Evolutionary conservation across 345 rosid species (phyloP).

Genomic region (Brassica rapa): DNA sequence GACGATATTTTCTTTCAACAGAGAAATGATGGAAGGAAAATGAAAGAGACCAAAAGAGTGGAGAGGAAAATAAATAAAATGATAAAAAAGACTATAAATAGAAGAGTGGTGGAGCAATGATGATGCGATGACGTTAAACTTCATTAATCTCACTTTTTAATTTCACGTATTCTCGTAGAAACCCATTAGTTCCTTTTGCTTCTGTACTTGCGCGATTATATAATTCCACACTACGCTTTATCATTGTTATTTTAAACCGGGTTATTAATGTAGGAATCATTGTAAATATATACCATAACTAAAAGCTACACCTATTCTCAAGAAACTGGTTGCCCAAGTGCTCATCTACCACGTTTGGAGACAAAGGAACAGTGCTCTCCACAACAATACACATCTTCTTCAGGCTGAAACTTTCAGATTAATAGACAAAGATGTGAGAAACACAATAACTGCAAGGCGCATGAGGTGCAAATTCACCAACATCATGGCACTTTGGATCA

Average conservation of each 20-base stretch:
- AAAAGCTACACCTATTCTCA: background rate
- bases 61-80: constrained; percentile 13
- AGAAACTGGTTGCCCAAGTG: no score
- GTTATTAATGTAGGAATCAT: background rate
- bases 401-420: no score
- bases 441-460: no score
- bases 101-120: constrained; percentile 43
- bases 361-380: no score
- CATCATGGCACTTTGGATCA: no score
- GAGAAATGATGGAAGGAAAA: constrained; percentile 5
- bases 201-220: constrained; percentile 15
- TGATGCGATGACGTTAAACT: constrained; percentile 40
- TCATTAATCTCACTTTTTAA: constrained; percentile 3
- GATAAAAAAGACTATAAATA: constrained; percentile 29
- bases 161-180: constrained; percentile 17
- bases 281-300: background rate
- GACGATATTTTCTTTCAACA: background rate
- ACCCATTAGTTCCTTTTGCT: constrained; percentile 20
- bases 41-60: constrained; percentile 27
- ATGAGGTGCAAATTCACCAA: no score
- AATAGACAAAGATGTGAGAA: no score
- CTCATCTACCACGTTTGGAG: no score
- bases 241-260: background rate
- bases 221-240: constrained; percentile 7
- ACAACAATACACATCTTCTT: no score